Base-by-base conservation (phyloP, 2,329 filamentous ascomycete species). In the Aspergillus sp. region DNA sequence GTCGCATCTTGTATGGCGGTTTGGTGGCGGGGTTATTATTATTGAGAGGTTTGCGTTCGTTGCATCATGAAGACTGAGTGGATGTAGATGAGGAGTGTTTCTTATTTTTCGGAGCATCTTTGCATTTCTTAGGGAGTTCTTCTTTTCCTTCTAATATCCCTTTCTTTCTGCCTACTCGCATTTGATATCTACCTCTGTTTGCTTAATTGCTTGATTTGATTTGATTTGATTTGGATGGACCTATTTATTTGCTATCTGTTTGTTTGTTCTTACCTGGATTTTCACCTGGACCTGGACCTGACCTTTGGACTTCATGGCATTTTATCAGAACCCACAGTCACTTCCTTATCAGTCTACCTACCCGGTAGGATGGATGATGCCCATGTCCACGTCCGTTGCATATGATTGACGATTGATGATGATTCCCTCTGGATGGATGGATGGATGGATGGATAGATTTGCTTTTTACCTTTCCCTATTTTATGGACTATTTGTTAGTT, bases 1-100 rank as follows among this genome's bases (percentile, higher is more conserved):
- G 91, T 99, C 20, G 91, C 94, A 4, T 90, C 92, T 11, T 97
- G 96, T 71, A 85, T 99, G 77, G 92, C 90, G 1, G 80, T 98
- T 16, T 99, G 93, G 91, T 98, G 94, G 93, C 87, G 88, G 67
- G 87, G 90, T 4, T 55, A 55, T 57, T 64, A 52, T 53, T 59
- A 52, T n/a, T 56, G 50, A 59, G 2, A 14, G 14, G 16, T 24
- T 47, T 50, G 24, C 14, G 14, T 47, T 24, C 45, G 54, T 51
- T 24, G 24, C 52, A 49, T 57, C 49, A 20, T 49, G 53, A 32
- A 7, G 6, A 3, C 16, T 42, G 14, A n/a, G 32, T 36, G 5
- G 32, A 36, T 36, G 10, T 7, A 36, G 11, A 11, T 36, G 12
- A 36, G 32, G 32, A 4, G 32, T 36, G 32, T 4, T 11, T 11